Base-by-base conservation (phyloP, 169 alveolate genomes). In the Cryptosporidium baileyi region DNA sequence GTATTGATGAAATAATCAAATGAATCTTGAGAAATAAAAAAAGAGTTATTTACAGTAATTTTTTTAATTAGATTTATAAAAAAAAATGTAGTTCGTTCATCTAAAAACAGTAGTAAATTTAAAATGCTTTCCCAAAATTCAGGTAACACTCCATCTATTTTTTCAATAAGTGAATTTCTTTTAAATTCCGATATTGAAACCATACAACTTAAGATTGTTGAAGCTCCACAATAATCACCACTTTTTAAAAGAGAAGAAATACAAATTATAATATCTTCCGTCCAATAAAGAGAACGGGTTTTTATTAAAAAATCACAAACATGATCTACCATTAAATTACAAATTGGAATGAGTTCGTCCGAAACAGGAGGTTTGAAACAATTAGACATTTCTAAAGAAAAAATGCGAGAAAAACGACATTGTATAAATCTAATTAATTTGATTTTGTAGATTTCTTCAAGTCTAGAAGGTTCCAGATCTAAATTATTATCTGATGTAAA, bases 261-360 rank as follows among this genome's bases (percentile, higher is more conserved):
- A 44, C 63, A 65, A 2, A 34, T n/a, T 11, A 43, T 45, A 26
- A 65, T 51, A 44, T 65, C 38, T 1, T 26, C 22, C 15, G 63
- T 30, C 81, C 81, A 65, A 6, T 28, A n/a, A 1, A 30, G 17
- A 28, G 81, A 51, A 11, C 30, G 19, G 1, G 63, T 44, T 44
- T 30, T 47, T 13, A 15, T 65, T 51, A 65, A 45, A 47, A 28
- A 47, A 22, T 15, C 32, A 15, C 63, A 65, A 1, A 44, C 30
- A 26, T 45, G 5, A 1, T 65, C 52, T 17, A 49, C 63, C n/a
- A 65, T 65, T 15, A 62, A 65, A 26, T 47, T 47, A 26, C 81
- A 65, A 22, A 65, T 65, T 11, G 63, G 81, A 15, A 65, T 44
- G 1, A 65, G 6, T 65, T 65, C 81, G 32, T 65, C 81, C 32